Conservation (phyloP, 2,329 filamentous ascomycete genomes). For the Fusarium acutatum region DNA sequence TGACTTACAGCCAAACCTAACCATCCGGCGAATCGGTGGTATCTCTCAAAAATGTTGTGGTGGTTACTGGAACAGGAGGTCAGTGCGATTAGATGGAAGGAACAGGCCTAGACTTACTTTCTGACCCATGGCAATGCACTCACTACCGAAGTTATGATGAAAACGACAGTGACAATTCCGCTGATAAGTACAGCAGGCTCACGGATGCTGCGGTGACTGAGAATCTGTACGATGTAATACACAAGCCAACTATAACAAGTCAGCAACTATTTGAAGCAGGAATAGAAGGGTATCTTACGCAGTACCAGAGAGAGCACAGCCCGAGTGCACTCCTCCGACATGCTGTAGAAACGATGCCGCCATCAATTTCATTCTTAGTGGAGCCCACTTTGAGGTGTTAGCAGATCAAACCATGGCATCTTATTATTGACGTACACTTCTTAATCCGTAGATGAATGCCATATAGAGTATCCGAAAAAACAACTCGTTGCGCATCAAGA, state of each 20-base stretch:
- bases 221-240: background rate
- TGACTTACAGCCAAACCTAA: background rate
- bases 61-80: background rate
- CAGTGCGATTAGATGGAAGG: accelerated
- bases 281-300: background rate
- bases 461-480: background rate
- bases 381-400: background rate
- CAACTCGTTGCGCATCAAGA: background rate
- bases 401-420: accelerated
- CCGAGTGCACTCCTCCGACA: background rate
- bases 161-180: background rate
- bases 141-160: background rate
- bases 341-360: background rate
- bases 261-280: accelerated
- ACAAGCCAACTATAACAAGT: background rate
- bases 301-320: background rate
- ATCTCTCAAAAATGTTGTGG: background rate
- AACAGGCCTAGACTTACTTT: background rate
- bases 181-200: background rate
- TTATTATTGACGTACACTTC: background rate
- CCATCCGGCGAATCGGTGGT: background rate
- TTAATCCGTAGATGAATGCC: background rate
- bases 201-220: background rate
- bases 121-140: background rate
- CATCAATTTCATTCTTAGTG: background rate